Conservation (phyloP, 208 protist genomes). For the Ichthyophonus hoferi region DNA sequence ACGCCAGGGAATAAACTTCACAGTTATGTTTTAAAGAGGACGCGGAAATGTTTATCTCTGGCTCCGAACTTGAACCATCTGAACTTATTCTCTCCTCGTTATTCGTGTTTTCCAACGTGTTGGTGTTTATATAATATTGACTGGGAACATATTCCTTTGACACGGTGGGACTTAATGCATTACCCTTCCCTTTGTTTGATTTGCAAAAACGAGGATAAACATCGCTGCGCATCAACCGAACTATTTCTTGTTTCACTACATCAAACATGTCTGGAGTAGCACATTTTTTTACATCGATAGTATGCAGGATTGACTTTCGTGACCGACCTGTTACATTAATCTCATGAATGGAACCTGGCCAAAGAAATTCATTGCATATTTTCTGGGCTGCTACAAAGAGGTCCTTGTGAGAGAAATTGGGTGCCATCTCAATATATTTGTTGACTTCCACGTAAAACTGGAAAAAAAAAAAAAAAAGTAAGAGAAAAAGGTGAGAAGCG, state of each 20-base stretch:
- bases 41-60: too few relatives aligned
- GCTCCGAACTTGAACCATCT: too few relatives aligned
- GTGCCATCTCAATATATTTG: background rate
- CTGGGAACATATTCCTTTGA: too few relatives aligned
- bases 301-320: background rate
- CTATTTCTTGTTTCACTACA: background rate
- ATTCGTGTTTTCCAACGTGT: too few relatives aligned
- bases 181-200: background rate
- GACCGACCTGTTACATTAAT: background rate
- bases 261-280: background rate
- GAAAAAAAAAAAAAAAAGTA: background rate
- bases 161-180: too few relatives aligned
- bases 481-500: background rate
- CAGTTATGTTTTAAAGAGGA: too few relatives aligned
- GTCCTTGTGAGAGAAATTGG: background rate
- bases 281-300: background rate
- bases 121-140: too few relatives aligned
- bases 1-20: too few relatives aligned
- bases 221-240: background rate
- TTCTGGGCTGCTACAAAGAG: background rate
- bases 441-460: background rate
- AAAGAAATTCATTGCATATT: background rate
- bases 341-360: background rate
- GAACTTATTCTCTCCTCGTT: too few relatives aligned
- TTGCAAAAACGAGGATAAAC: background rate